Base-by-base conservation (phyloP, 2,329 filamentous ascomycete genomes). In the Penicillium frequentans region DNA sequence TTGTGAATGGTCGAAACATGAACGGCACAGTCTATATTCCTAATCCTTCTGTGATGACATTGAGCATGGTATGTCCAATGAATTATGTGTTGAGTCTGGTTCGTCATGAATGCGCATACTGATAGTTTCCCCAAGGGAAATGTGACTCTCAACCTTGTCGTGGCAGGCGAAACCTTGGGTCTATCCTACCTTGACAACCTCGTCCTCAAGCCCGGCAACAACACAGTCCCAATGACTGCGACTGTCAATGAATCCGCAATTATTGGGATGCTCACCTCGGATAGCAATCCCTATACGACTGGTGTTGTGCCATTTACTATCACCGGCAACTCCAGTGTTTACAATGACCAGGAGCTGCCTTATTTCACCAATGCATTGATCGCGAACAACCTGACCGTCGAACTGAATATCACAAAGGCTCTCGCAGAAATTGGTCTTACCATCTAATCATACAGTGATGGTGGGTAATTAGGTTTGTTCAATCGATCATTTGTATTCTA, bases 11-110 rank as follows among this genome's bases (percentile, higher is more conserved):
- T 46, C 77, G 78, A 56, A 87, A 86, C 69, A 76, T 85, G 64
- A 68, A 78, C 23, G 85, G 82, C 63, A 78, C 73, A 13, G 80
- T 84, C 47, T 75, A 69, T 59, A 84, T 88, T 49, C 84, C 84
- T 57, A 88, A 87, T 67, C 84, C 84, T 0, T 83, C 83, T 2
- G 76, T 84, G 54, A 74, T 86, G 72, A 84, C 80, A 5, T 72
- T 86, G 55, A 71, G 75, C 44, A 76, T 87, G 77, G 76, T 58
- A 55, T 16, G 55, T 33, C 35, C 13, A 29, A 27, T n/a, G 8
- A 10, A 10, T 19, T 11, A 19, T 19, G 19, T 14, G 2, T 16
- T 10, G n/a, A 16, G 31, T 16, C 13, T 16, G 5, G 5, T 14
- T 21, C 8, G 9, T 19, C 35, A 11, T 19, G 35, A 10, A 33